phyloP scores from a whole-genome alignment of 2,329 filamentous ascomycete species.

The Diaporthe sp. region DNA sequence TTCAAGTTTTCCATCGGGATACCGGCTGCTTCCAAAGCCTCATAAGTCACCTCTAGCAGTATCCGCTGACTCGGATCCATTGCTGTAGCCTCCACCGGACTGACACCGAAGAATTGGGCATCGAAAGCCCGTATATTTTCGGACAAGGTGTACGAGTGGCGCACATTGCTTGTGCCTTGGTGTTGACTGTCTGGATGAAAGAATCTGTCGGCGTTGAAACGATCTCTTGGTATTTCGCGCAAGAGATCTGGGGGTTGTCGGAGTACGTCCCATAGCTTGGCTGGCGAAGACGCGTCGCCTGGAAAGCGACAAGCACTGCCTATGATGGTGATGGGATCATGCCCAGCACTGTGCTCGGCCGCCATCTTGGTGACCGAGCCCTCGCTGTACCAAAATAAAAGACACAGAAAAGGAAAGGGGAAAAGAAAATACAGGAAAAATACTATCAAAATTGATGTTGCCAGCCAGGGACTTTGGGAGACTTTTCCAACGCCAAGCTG shows the following conservation, averaged over 20 bases:
- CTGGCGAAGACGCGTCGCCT: conserved; percentile 50
- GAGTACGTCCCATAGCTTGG: conserved; percentile 55
- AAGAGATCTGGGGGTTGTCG: conserved; percentile 44
- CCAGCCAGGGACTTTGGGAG: neutral
- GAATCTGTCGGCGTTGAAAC: conserved; percentile 46
- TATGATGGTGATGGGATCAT: conserved; percentile 43
- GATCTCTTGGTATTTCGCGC: conserved; percentile 43
- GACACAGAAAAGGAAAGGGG: neutral
- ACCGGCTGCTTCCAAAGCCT: conserved; percentile 44
- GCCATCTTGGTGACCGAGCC: neutral
- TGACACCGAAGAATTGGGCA: conserved; percentile 48
- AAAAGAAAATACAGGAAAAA: neutral
- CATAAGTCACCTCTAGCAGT: conserved; percentile 40
- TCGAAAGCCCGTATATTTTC: conserved; percentile 37
- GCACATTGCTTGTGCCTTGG: conserved; percentile 48
- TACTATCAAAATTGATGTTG: neutral
- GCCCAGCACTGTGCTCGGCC: neutral
- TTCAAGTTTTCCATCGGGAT: conserved; percentile 41
- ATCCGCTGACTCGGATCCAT: conserved; percentile 38
- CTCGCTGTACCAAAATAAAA: neutral
- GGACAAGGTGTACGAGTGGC: conserved; percentile 42
- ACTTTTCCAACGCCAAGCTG: neutral
- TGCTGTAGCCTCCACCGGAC: conserved; percentile 41
- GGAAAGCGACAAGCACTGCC: conserved; percentile 54
- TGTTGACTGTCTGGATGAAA: conserved; percentile 47